Base-by-base conservation (phyloP, 371 early-diverging fungal genomes). In the Mucor saturninus region DNA sequence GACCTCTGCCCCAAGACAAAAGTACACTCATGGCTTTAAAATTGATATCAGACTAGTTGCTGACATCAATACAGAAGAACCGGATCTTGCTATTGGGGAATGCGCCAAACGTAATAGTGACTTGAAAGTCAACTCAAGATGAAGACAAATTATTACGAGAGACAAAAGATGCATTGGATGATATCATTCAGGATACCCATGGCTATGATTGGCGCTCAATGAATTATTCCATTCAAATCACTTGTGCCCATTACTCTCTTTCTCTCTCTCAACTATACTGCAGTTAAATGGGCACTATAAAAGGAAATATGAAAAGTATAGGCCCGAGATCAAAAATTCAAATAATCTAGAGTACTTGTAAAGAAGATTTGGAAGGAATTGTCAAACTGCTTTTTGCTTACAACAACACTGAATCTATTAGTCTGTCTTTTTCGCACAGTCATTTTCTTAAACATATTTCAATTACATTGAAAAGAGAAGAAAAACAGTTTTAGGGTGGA, bases 161-260 rank as follows among this genome's bases (percentile, higher is more conserved):
- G 11, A 32, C 51, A 32, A 65, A 65, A 21, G 54, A 62, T 40
- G 39, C 61, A 14, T 7, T 67, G 32, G 65, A 65, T 60, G 62
- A 62, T 28, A 56, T 67, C 30, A 67, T 61, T 31, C 61, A 67
- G 54, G 43, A 39, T 32, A 48, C 62, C 5, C 6, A 21, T 38
- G 48, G 29, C 5, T 40, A 46, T 26, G 49, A 67, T 32, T 61
- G 58, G 32, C 54, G 58, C 14, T 11, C 58, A 7, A 62, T 62
- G 59, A 14, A 48, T 21, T 67, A 67, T 40, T 57, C 48, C n/a
- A 46, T 62, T 30, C 61, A 67, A 58, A 61, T 67, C 8, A 52
- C 62, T 57, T 61, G 67, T 26, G 50, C 56, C 37, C 55, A 59
- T 56, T 65, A 60, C 53, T 56, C n/a, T n/a, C n/a, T n/a, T n/a